Percentiles rank a stretch among this genome's conserved stretches.
These are phyloP conservation scores for Thalia dealbata DNA, from an alignment of 176 grass and related monocot species.

Conservation along the genomic window DNA sequence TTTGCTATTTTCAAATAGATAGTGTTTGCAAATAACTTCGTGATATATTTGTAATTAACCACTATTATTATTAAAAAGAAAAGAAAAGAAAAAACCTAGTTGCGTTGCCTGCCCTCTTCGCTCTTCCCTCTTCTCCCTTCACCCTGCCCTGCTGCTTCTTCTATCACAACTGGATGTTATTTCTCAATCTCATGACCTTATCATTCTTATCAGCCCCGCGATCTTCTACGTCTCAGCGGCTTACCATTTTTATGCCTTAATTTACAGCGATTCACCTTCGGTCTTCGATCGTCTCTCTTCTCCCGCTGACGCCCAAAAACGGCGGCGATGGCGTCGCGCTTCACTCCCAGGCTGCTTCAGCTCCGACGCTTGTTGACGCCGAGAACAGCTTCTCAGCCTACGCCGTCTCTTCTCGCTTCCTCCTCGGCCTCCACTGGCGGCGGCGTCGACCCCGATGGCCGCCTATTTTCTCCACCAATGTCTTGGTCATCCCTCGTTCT, in stretches of 20 bases:
- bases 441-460: constrained; percentile 21
- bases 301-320: background rate
- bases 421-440: background rate
- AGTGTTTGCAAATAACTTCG: too few species aligned
- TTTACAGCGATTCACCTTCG: background rate
- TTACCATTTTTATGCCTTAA: too few species aligned
- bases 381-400: constrained; percentile 2
- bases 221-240: background rate
- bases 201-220: too few species aligned
- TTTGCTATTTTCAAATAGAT: too few species aligned
- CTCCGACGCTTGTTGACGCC: constrained; percentile 12
- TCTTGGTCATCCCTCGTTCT: constrained; percentile 3
- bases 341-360: constrained; percentile 20
- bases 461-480: constrained; percentile 8
- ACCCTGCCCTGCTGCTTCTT: too few species aligned
- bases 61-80: too few species aligned
- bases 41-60: too few species aligned
- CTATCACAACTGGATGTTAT: too few species aligned
- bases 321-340: constrained; percentile 21
- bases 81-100: too few species aligned
- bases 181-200: too few species aligned
- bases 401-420: background rate
- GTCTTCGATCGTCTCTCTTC: background rate
- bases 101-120: too few species aligned
- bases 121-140: too few species aligned